Evolutionary conservation across 495 filamentous ascomycete species (phyloP).

Genomic region (Rostrohypoxylon terebratum): DNA sequence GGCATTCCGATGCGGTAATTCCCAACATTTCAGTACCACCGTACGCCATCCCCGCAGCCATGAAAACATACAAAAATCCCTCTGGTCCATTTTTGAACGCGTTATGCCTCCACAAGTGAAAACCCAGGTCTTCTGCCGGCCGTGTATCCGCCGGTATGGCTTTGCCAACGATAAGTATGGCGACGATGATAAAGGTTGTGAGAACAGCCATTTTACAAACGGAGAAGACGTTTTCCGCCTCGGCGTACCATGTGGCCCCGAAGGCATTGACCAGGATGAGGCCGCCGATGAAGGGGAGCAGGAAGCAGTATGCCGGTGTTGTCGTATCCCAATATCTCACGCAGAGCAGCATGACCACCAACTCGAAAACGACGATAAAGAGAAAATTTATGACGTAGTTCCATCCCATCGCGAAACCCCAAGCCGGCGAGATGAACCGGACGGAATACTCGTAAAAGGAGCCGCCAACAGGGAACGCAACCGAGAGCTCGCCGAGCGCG

Average conservation of each 20-base stretch:
- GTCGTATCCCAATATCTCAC: conserved; percentile 61
- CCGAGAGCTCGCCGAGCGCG: conserved; percentile 72
- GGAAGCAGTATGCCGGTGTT: conserved; percentile 54
- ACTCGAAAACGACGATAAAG: conserved; percentile 58
- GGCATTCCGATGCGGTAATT: conserved; percentile 77
- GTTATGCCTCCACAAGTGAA: conserved; percentile 55
- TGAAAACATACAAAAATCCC: conserved; percentile 70
- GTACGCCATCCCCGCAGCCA: conserved; percentile 70
- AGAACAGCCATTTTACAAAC: conserved; percentile 59
- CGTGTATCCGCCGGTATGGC: conserved; percentile 47
- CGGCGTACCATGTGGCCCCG: conserved; percentile 66
- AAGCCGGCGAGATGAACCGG: conserved; percentile 71
- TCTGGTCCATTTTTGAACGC: conserved; percentile 70
- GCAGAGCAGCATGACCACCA: conserved; percentile 61
- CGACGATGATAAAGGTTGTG: conserved; percentile 57
- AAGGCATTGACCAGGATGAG: conserved; percentile 69
- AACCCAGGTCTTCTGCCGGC: conserved; percentile 37
- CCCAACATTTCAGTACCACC: conserved; percentile 73
- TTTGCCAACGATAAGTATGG: conserved; percentile 53
- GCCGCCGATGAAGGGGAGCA: conserved; percentile 58
- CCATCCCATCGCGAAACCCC: conserved; percentile 83
- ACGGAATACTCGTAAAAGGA: conserved; percentile 67
- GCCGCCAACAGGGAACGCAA: conserved; percentile 68
- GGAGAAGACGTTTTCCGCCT: conserved; percentile 64
- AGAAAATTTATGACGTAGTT: conserved; percentile 70